Percentiles rank a stretch among this genome's conserved stretches.
Evolutionary conservation across 164 flowering plant genomes (phyloP).

Genomic region (Vitis labrusca): DNA sequence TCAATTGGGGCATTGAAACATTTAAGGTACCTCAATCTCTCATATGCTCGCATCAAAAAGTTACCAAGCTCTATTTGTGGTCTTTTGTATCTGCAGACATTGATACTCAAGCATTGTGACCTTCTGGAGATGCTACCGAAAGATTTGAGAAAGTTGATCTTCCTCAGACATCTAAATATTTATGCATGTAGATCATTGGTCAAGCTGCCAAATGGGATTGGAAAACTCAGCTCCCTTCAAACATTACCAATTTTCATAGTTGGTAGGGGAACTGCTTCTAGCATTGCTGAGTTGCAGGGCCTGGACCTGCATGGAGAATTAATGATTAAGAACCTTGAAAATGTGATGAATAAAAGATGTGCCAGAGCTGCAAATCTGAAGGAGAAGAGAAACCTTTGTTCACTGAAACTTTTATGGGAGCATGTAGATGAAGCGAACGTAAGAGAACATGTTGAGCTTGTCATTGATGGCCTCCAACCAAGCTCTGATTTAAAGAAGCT

Average conservation of each 20-base stretch:
- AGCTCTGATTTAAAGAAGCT: too few relatives aligned
- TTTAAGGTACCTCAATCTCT: constrained; percentile 1
- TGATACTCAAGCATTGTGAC: background rate
- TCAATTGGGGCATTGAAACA: background rate
- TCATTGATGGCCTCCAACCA: too few relatives aligned
- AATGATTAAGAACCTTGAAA: too few relatives aligned
- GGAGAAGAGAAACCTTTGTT: too few relatives aligned
- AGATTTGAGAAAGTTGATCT: background rate
- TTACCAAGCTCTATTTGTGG: background rate
- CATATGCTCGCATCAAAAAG: background rate
- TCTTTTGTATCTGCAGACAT: background rate
- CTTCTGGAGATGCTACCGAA: background rate
- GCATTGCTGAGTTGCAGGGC: too few relatives aligned
- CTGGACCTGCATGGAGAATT: too few relatives aligned
- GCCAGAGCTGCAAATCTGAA: too few relatives aligned
- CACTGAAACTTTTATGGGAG: too few relatives aligned
- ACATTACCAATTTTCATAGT: background rate
- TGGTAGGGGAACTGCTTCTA: too few relatives aligned
- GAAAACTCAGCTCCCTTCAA: background rate
- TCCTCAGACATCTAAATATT: background rate
- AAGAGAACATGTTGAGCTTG: too few relatives aligned
- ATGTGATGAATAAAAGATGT: too few relatives aligned
- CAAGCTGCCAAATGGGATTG: background rate
- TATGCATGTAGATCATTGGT: background rate
- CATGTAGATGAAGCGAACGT: too few relatives aligned